phyloP scores from a whole-genome alignment of 805 yeast species.

The Candida michaelii region DNA sequence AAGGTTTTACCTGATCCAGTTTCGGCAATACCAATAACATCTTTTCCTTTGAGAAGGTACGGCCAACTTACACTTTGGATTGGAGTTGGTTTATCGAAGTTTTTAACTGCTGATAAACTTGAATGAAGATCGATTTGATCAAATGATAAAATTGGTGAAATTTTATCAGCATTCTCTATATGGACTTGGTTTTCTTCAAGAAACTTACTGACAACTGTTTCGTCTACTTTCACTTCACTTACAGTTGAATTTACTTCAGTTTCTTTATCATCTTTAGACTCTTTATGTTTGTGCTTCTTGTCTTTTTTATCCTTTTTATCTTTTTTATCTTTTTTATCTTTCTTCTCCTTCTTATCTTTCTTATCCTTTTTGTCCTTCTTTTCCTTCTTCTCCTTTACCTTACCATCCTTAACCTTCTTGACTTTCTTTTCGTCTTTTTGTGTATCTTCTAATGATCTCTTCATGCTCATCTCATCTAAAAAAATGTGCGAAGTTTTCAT shows the following conservation, averaged over 20 bases:
- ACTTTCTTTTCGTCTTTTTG: slow-evolving; percentile 10
- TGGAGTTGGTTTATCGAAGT: slow-evolving; percentile 91
- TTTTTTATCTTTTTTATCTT: slow-evolving; percentile 15
- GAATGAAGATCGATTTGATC: slow-evolving; percentile 51
- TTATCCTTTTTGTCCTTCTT: slow-evolving; percentile 17
- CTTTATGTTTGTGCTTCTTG: slow-evolving; percentile 1
- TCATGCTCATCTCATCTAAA: slow-evolving; percentile 13
- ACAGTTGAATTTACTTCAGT: slow-evolving; percentile 24
- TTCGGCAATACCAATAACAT: slow-evolving; percentile 96
- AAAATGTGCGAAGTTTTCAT: not conserved
- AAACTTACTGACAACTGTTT: slow-evolving; percentile 44
- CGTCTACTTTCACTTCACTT: slow-evolving; percentile 26
- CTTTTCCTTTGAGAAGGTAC: slow-evolving; percentile 70
- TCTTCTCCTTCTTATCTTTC: slow-evolving; percentile 17
- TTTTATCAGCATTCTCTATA: slow-evolving; percentile 57
- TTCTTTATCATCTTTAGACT: slow-evolving; percentile 34
- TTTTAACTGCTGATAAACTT: slow-evolving; percentile 59
- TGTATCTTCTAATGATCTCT: slow-evolving; percentile 17
- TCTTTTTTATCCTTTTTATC: slow-evolving; percentile 14
- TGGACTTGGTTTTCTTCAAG: slow-evolving; percentile 58
- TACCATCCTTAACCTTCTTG: slow-evolving; percentile 6
- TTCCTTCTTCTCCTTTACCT: slow-evolving; percentile 7
- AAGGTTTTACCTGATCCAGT: slow-evolving; percentile 98
- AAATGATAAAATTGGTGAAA: slow-evolving; percentile 73
- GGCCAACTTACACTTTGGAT: slow-evolving; percentile 97